Conservation (phyloP, 2,329 filamentous ascomycete species). For the Clonostachys solani region DNA sequence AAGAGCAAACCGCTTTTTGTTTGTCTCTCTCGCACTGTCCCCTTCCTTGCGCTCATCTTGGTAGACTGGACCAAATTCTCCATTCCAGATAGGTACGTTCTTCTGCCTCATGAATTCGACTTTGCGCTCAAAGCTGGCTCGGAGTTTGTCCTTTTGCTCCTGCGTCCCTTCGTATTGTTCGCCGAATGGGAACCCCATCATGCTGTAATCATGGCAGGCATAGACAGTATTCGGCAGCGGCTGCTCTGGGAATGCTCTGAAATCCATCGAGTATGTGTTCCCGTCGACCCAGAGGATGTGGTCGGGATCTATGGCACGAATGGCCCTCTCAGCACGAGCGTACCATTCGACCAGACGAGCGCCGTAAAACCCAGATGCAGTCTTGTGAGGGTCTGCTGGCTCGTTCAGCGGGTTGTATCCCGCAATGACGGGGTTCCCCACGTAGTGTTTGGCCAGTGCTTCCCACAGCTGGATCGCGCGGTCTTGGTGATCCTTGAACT, state of each 20-base stretch:
- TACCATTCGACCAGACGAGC: constrained; percentile 32
- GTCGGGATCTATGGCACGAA: constrained; percentile 34
- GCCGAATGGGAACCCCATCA: constrained; percentile 40
- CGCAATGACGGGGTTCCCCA: constrained; percentile 32
- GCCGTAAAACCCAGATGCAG: constrained; percentile 8
- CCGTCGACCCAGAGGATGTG: constrained; percentile 47
- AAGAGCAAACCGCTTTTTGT: constrained; percentile 32
- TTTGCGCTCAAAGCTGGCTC: constrained; percentile 32
- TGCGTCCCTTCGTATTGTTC: constrained; percentile 32
- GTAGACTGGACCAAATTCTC: constrained; percentile 49
- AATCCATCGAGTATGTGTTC: constrained; percentile 51
- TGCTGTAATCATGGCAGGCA: constrained; percentile 47
- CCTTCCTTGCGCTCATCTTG: constrained; percentile 26
- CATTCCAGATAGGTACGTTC: constrained; percentile 40
- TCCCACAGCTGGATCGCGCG: constrained; percentile 37
- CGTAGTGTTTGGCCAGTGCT: constrained; percentile 33
- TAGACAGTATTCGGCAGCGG: constrained; percentile 44
- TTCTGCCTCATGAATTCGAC: constrained; percentile 34
- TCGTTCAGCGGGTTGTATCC: constrained; percentile 32
- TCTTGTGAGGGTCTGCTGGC: constrained; percentile 21
- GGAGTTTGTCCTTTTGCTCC: constrained; percentile 36
- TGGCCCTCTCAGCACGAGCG: constrained; percentile 27
- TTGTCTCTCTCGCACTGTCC: constrained; percentile 25
- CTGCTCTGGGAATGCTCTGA: constrained; percentile 32
- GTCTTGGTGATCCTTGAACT: constrained; percentile 40